phyloP scores from a whole-genome alignment of 164 flowering plant species.

The Stephania cephalantha region DNA sequence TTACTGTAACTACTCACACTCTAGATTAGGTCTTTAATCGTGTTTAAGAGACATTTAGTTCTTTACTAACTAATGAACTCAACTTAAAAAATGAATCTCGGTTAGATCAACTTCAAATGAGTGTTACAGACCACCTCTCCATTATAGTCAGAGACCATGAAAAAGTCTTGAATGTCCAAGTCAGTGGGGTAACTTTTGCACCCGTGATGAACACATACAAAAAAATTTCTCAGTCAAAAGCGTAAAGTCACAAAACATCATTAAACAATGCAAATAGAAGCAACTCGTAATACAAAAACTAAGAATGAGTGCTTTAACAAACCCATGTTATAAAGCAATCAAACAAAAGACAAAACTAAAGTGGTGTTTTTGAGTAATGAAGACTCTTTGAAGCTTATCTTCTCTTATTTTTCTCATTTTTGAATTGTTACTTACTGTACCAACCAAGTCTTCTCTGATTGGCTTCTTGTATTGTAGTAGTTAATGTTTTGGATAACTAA shows the following conservation, averaged over 20 bases:
- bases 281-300: background rate
- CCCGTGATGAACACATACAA: background rate
- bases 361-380: background rate
- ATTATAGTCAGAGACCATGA: background rate
- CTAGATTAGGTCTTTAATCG: too few relatives aligned
- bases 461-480: background rate
- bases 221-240: background rate
- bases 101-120: background rate
- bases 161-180: background rate
- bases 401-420: background rate
- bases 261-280: background rate
- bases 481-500: constrained; percentile 4
- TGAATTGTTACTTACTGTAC: background rate
- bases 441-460: background rate
- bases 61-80: too few relatives aligned
- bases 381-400: background rate
- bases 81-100: too few relatives aligned
- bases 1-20: too few relatives aligned
- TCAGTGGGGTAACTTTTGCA: background rate
- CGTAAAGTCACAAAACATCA: background rate
- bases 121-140: background rate
- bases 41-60: too few relatives aligned
- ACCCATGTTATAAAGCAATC: constrained; percentile 15
- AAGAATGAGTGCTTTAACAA: constrained; percentile 9
- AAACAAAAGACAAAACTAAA: background rate